phyloP scores from a whole-genome alignment of 495 filamentous ascomycete species.

The Lasiosphaeriaceae sp. region DNA sequence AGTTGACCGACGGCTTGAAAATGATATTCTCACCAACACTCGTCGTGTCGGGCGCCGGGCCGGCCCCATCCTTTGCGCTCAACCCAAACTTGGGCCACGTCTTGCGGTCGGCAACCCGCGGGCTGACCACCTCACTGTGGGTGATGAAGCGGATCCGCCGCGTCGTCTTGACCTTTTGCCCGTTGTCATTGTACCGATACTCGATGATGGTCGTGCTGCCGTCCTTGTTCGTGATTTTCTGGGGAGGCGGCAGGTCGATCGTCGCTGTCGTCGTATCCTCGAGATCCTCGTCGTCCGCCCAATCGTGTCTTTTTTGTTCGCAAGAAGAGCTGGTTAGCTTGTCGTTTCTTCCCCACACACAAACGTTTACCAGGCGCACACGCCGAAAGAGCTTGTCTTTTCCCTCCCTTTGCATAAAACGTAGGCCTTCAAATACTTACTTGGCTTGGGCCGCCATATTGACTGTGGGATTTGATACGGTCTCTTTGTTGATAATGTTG shows the following conservation, averaged over 20 bases:
- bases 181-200: constrained; percentile 85
- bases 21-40: constrained; percentile 95
- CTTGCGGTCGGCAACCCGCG: constrained; percentile 89
- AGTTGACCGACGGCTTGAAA: constrained; percentile 85
- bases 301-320: constrained; percentile 52
- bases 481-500: neutral
- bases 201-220: constrained; percentile 93
- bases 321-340: neutral
- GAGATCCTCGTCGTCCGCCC: constrained; percentile 93
- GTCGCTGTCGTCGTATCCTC: constrained; percentile 74
- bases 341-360: neutral
- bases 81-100: constrained; percentile 89
- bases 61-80: constrained; percentile 60
- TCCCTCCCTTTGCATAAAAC: neutral
- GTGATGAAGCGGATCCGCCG: constrained; percentile 88
- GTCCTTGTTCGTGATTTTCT: constrained; percentile 92
- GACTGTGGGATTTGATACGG: neutral
- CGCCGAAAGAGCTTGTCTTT: neutral
- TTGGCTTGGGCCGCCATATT: constrained; percentile 28
- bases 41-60: constrained; percentile 78
- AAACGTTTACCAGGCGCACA: neutral
- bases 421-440: constrained; percentile 10
- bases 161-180: constrained; percentile 94
- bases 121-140: constrained; percentile 88
- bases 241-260: constrained; percentile 73